Evolutionary conservation across 768 basidiomycete genomes (phyloP).

Genomic region (Coprinellus micaceus): DNA sequence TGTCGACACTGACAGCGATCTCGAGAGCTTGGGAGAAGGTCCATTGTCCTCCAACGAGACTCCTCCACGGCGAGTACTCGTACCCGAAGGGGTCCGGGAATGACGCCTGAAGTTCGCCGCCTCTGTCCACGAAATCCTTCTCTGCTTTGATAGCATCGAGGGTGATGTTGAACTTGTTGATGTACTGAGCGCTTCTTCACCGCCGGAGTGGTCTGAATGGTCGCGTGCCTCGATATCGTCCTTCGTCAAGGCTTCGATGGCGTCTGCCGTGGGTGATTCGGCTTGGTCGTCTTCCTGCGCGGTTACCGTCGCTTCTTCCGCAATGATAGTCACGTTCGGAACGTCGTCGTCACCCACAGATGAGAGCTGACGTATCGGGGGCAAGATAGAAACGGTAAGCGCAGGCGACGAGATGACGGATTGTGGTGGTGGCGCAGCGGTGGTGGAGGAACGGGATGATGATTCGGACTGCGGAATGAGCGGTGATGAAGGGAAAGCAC

Average conservation of each 20-base stretch:
- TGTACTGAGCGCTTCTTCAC: background rate
- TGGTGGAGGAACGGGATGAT: too few species aligned
- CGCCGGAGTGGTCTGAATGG: too few species aligned
- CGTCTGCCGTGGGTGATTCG: background rate
- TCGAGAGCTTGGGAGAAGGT: background rate
- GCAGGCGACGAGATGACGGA: too few species aligned
- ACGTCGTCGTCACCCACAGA: slow-evolving; percentile 1
- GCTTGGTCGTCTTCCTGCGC: background rate
- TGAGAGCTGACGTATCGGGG: background rate
- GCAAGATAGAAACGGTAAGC: too few species aligned
- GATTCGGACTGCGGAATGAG: background rate
- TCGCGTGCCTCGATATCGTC: too few species aligned
- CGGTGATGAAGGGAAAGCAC: slow-evolving; percentile 12
- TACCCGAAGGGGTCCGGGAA: too few species aligned
- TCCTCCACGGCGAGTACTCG: background rate
- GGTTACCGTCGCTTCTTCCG: background rate
- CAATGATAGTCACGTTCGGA: slow-evolving; percentile 7
- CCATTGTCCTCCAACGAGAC: background rate
- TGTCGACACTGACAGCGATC: slow-evolving; percentile 11
- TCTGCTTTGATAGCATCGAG: background rate
- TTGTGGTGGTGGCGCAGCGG: too few species aligned
- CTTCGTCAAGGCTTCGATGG: too few species aligned
- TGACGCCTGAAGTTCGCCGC: too few species aligned
- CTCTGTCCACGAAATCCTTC: too few species aligned
- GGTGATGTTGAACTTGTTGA: background rate